Conservation (phyloP, 73 alveolate genomes). For the Paramecium octaurelia region DNA sequence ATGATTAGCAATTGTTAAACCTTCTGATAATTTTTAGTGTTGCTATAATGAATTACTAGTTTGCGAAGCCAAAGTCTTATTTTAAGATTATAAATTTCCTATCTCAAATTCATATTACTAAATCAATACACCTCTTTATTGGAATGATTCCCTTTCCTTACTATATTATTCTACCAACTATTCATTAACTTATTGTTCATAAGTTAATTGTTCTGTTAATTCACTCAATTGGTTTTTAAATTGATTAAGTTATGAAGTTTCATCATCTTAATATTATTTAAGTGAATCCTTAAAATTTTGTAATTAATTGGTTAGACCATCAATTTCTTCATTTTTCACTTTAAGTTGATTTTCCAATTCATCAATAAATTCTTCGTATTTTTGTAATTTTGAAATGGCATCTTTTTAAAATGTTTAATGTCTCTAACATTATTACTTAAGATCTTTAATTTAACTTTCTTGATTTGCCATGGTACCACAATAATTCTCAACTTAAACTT, state of each 20-base stretch:
- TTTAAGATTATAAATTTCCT: not conserved
- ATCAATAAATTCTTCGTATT: not conserved
- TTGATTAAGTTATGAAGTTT: not conserved
- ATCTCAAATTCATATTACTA: constrained; percentile 44
- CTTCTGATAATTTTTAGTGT: constrained; percentile 31
- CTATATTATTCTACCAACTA: not conserved
- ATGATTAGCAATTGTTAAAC: constrained; percentile 31
- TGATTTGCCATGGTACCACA: not conserved
- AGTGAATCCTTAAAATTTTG: not conserved
- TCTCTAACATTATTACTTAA: constrained; percentile 10
- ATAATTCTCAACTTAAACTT: not conserved
- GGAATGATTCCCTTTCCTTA: not conserved
- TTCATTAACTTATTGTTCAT: constrained; percentile 13
- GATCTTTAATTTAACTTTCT: not conserved
- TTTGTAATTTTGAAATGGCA: not conserved
- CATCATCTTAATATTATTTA: constrained; percentile 20
- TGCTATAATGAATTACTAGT: not conserved
- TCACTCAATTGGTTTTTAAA: not conserved
- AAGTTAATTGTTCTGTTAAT: constrained; percentile 14
- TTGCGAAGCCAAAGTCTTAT: not conserved
- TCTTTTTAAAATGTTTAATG: constrained; percentile 21
- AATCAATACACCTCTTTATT: not conserved
- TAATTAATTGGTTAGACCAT: not conserved
- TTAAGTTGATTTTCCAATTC: not conserved
- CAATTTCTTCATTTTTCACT: not conserved